Evolutionary conservation across 2,329 filamentous ascomycete species (phyloP).

Genomic region (Penicillium expansum): DNA sequence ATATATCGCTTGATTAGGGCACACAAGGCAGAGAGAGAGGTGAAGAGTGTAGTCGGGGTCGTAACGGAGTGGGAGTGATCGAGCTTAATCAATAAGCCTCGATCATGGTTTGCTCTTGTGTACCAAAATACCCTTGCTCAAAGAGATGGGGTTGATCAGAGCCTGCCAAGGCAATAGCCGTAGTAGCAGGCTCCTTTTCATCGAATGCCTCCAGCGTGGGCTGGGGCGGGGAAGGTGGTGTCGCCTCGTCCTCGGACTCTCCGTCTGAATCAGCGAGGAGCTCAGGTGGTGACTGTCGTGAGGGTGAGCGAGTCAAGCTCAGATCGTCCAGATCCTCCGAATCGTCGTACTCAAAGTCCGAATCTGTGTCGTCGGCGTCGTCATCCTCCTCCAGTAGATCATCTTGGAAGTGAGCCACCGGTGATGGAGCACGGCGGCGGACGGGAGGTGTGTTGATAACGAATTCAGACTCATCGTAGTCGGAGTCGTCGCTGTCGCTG

Average conservation of each 20-base stretch:
- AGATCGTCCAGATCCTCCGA: slow-evolving; percentile 60
- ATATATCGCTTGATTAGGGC: slow-evolving; percentile 16
- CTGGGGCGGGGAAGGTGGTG: slow-evolving; percentile 67
- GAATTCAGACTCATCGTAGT: slow-evolving; percentile 42
- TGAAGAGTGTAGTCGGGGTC: background rate
- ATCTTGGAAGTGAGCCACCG: slow-evolving; percentile 32
- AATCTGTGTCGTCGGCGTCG: slow-evolving; percentile 49
- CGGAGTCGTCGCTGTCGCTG: slow-evolving; percentile 49
- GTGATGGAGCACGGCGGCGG: slow-evolving; percentile 32
- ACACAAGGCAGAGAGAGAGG: slow-evolving; percentile 18
- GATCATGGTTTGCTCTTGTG: slow-evolving; percentile 47
- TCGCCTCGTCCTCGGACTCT: slow-evolving; percentile 65
- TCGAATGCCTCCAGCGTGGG: slow-evolving; percentile 59
- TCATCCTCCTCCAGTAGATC: slow-evolving; percentile 34
- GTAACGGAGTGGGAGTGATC: slow-evolving; percentile 2
- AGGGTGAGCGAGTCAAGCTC: slow-evolving; percentile 65
- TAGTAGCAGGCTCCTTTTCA: slow-evolving; percentile 53
- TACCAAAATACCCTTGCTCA: slow-evolving; percentile 50
- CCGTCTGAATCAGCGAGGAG: slow-evolving; percentile 66
- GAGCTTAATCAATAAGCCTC: slow-evolving; percentile 44
- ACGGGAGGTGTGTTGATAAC: slow-evolving; percentile 38
- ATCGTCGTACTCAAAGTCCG: slow-evolving; percentile 58
- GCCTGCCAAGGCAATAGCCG: slow-evolving; percentile 38
- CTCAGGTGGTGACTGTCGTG: slow-evolving; percentile 67
- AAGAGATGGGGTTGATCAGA: slow-evolving; percentile 44